Percentiles rank a stretch among this genome's conserved stretches.
Conservation (phyloP, 148 eudicot species). For the Spergularia bocconei region DNA sequence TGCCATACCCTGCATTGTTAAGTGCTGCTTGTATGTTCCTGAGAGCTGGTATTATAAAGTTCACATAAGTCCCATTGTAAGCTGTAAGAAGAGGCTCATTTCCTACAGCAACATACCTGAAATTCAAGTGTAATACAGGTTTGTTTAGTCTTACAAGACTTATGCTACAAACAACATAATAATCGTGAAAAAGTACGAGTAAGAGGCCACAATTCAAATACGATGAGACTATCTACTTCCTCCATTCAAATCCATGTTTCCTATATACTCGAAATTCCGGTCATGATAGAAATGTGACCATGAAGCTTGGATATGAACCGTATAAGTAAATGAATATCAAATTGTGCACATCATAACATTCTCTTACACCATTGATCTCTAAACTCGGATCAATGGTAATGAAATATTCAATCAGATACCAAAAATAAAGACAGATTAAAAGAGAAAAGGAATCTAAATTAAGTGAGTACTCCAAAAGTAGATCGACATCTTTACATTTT, state of each 20-base stretch:
- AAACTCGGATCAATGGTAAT: neutral
- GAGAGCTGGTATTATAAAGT: slow-evolving; percentile 69
- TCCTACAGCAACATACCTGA: slow-evolving; percentile 97
- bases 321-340: neutral
- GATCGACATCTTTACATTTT: slow-evolving; percentile 15
- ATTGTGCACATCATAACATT: neutral
- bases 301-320: too few species aligned
- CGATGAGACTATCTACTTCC: too few species aligned
- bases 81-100: slow-evolving; percentile 79
- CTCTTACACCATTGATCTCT: neutral
- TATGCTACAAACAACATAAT: too few species aligned
- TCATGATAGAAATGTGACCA: too few species aligned
- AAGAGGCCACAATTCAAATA: too few species aligned
- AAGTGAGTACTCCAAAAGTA: slow-evolving; percentile 1
- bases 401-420: neutral
- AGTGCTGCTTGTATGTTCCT: slow-evolving; percentile 76
- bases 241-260: too few species aligned
- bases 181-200: too few species aligned
- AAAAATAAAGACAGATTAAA: neutral
- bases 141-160: neutral
- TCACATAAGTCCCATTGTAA: slow-evolving; percentile 67
- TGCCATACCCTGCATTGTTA: slow-evolving; percentile 56
- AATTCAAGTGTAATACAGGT: slow-evolving; percentile 9
- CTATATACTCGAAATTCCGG: too few species aligned
- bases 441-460: neutral